Evolutionary conservation across 331 rosid species (phyloP).

Genomic region (Prunus yedoensis): DNA sequence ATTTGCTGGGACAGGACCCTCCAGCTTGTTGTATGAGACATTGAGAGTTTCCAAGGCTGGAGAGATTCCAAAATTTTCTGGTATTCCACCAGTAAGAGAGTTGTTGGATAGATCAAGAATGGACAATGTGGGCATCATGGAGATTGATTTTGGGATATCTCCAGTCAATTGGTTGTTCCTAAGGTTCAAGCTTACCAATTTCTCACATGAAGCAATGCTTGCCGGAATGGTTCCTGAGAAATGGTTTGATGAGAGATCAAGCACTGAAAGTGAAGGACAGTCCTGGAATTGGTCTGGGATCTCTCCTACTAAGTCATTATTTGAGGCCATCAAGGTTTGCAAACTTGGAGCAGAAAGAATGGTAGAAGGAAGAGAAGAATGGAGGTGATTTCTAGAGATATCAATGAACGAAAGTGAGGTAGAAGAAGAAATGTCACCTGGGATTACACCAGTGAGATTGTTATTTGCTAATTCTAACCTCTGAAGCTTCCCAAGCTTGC

Average conservation of each 20-base stretch:
- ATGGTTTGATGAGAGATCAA: slow-evolving; percentile 79
- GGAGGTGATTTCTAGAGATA: slow-evolving; percentile 64
- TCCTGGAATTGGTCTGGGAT: slow-evolving; percentile 90
- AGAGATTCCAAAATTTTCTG: slow-evolving; percentile 73
- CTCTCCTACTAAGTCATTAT: slow-evolving; percentile 67
- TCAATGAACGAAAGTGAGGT: slow-evolving; percentile 89
- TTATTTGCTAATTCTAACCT: slow-evolving; percentile 94
- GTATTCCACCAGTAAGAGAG: slow-evolving; percentile 83
- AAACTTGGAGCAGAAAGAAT: slow-evolving; percentile 75
- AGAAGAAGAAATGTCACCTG: slow-evolving; percentile 73
- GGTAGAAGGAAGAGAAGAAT: slow-evolving; percentile 81
- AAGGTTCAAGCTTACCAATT: slow-evolving; percentile 73
- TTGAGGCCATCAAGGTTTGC: slow-evolving; percentile 70
- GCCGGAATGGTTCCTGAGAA: slow-evolving; percentile 73
- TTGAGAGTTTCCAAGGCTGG: slow-evolving; percentile 85
- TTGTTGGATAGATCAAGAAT: slow-evolving; percentile 89
- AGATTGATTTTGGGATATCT: slow-evolving; percentile 68
- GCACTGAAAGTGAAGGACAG: slow-evolving; percentile 74
- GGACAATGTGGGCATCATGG: slow-evolving; percentile 79
- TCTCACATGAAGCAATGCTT: slow-evolving; percentile 90
- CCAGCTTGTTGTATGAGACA: slow-evolving; percentile 77
- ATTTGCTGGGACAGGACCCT: slow-evolving; percentile 79
- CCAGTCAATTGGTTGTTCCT: slow-evolving; percentile 70
- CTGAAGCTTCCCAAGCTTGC: slow-evolving; percentile 79
- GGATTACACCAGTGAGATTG: slow-evolving; percentile 77